Evolutionary conservation across 805 yeast species (phyloP).

Genomic region (Metschnikowia proteae): DNA sequence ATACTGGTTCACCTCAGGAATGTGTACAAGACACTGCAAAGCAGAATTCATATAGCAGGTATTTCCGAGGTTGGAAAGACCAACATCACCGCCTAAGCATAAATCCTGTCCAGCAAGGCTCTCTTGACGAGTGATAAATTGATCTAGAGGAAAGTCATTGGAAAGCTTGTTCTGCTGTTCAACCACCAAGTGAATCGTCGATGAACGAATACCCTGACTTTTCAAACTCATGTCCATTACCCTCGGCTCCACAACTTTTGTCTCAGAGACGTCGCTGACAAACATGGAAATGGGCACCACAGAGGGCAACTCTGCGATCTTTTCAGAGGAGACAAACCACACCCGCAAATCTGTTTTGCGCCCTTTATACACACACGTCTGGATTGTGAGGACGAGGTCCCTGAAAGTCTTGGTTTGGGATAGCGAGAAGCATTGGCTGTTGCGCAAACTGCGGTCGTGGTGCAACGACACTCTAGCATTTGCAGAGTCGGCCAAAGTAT

Average conservation of each 20-base stretch:
- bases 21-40: slow-evolving; percentile 79
- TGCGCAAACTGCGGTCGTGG: slow-evolving; percentile 8
- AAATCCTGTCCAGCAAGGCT: slow-evolving; percentile 1
- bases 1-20: slow-evolving; percentile 77
- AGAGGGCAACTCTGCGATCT: slow-evolving; percentile 22
- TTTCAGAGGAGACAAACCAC: slow-evolving; percentile 34
- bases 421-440: slow-evolving; percentile 16
- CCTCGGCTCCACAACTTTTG: slow-evolving; percentile 25
- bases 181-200: slow-evolving; percentile 27
- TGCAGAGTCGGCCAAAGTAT: slow-evolving; percentile 24
- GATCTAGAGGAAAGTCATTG: slow-evolving; percentile 24
- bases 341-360: slow-evolving; percentile 24
- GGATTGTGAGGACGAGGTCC: slow-evolving; percentile 29
- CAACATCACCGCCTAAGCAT: slow-evolving; percentile 48
- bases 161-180: slow-evolving; percentile 22
- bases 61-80: slow-evolving; percentile 71
- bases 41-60: slow-evolving; percentile 96
- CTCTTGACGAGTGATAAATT: slow-evolving; percentile 4
- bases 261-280: slow-evolving; percentile 27
- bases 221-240: slow-evolving; percentile 24
- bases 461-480: slow-evolving; percentile 1
- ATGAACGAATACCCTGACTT: slow-evolving; percentile 27
- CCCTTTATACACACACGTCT: slow-evolving; percentile 20
- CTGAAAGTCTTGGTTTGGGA: slow-evolving; percentile 35
- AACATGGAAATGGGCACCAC: slow-evolving; percentile 25